Conservation (phyloP, 202 grass and related monocot genomes). For the Bolboschoenoplectus hybrid region DNA sequence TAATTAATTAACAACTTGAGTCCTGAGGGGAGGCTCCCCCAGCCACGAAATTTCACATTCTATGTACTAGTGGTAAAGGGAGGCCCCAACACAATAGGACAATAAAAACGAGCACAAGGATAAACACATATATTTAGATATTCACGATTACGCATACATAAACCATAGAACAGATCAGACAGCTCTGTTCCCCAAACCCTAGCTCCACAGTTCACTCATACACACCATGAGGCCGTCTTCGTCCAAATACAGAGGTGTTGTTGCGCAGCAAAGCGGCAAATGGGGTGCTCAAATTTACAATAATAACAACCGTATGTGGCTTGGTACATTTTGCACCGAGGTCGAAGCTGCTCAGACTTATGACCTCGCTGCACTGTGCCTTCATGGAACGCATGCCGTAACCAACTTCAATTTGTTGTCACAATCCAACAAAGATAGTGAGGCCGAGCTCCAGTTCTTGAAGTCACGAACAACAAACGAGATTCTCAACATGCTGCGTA, state of each 20-base stretch:
- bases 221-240: conserved; percentile 6
- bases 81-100: too few relatives aligned
- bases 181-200: not conserved
- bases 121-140: too few relatives aligned
- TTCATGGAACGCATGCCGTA: not conserved
- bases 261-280: not conserved
- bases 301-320: not conserved
- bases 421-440: not conserved
- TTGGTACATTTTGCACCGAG: not conserved
- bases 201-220: not conserved
- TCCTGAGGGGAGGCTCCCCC: too few relatives aligned
- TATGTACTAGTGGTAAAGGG: too few relatives aligned
- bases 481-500: not conserved
- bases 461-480: not conserved
- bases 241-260: not conserved
- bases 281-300: conserved; percentile 30
- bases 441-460: not conserved
- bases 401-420: not conserved
- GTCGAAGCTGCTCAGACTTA: not conserved
- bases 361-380: conserved; percentile 12
- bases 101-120: too few relatives aligned
- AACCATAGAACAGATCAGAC: too few relatives aligned
- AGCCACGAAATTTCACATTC: too few relatives aligned
- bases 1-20: too few relatives aligned
- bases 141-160: too few relatives aligned